Base-by-base conservation (phyloP, 495 filamentous ascomycete genomes). In the Xylaria venustula region DNA sequence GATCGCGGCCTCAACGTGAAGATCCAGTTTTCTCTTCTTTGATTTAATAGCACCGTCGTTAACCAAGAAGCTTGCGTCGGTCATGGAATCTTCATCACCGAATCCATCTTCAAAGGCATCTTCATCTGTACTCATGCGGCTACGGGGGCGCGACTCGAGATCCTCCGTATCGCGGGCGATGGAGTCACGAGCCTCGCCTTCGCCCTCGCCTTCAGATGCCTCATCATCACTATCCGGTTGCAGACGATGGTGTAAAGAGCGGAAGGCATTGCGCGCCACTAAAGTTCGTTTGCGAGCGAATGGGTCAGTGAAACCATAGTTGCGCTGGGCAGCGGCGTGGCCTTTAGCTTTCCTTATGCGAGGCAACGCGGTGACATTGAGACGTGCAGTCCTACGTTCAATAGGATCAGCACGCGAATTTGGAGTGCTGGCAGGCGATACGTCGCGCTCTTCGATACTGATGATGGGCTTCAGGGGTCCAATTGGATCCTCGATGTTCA, bases 141-240 rank as follows among this genome's bases (percentile, higher is more conserved):
- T 96, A 12, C 86, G 77, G 15, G 91, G 88, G 17, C 90, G 80
- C 58, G 91, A 95, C 47, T 93, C 92, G 49, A 85, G 84, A 58
- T 94, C 91, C 67, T 93, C 90, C 0, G 87, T 91, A 64, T 94
- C 90, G 48, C 86, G 77, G 7, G 81, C 83, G 23, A 87, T 71
- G 28, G 89, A 87, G 19, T 71, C 71, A 20, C 77, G 71, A 49
- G 73, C 73, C 51, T 77, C 76, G 1, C 64, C 67, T 53, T 80
- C 79, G 49, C 77, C 76, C 22, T 80, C 79, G 45, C 79, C 77
- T 34, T 80, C 79, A 2, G 79, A 80, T 20, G 69, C 78, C 60
- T 87, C 83, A 42, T 83, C 80, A 47, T 88, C 85, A 14, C 80
- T 85, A 60, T 87, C 86, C 23, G 75, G 72, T 25, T 76, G 72